phyloP scores from a whole-genome alignment of 2,329 filamentous ascomycete species.

The Shiraia sp. region DNA sequence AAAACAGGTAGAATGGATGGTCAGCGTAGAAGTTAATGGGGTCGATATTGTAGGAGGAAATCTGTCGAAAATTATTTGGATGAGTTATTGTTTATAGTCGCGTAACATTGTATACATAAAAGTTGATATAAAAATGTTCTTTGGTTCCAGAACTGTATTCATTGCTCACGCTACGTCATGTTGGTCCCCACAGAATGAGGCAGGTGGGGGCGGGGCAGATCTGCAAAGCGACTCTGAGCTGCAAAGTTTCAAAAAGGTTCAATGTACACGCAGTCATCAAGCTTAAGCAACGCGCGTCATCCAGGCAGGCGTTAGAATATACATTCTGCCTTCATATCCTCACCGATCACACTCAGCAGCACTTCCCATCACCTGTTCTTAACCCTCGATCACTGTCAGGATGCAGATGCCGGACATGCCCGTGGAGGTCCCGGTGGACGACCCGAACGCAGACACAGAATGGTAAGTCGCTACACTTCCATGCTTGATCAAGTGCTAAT shows the following conservation, averaged over 20 bases:
- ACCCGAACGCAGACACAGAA: slow-evolving; percentile 97
- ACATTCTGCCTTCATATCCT: neutral
- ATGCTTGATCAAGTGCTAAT: neutral
- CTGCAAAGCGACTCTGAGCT: slow-evolving; percentile 19
- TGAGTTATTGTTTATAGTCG: too few relatives aligned
- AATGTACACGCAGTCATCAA: slow-evolving; percentile 15
- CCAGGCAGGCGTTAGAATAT: neutral
- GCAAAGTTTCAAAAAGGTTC: slow-evolving; percentile 15
- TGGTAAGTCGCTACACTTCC: slow-evolving; percentile 62
- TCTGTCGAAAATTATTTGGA: neutral
- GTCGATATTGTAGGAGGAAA: neutral
- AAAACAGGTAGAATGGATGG: neutral
- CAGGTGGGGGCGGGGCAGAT: slow-evolving; percentile 30
- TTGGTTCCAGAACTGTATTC: too few relatives aligned
- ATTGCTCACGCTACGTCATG: slow-evolving; percentile 4
- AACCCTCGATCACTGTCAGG: slow-evolving; percentile 6
- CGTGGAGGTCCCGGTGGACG: slow-evolving; percentile 82
- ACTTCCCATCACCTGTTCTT: too few relatives aligned
- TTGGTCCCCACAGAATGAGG: slow-evolving; percentile 2
- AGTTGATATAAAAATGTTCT: too few relatives aligned
- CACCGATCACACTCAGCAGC: slow-evolving; percentile 27
- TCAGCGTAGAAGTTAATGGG: neutral
- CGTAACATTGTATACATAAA: too few relatives aligned
- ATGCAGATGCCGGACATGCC: slow-evolving; percentile 58
- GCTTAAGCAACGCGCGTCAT: slow-evolving; percentile 5